A percentile compares a stretch with the other conserved stretches of the same genome.
Conservation (phyloP, 2,329 filamentous ascomycete genomes). For the Dendrostoma leiphaemia region DNA sequence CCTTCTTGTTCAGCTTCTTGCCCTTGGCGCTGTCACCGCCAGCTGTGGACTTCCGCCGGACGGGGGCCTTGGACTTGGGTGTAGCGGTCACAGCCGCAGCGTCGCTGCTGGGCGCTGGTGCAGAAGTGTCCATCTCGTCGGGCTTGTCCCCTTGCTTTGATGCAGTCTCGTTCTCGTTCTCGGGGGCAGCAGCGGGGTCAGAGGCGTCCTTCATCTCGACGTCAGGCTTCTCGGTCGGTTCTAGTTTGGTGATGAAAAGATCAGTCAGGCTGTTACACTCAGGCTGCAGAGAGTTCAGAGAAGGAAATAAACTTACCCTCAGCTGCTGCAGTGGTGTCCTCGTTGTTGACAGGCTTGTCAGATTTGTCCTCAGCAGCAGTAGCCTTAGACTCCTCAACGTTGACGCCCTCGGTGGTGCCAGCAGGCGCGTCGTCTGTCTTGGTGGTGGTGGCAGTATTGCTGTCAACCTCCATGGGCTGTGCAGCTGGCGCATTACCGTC, state of each 20-base stretch:
- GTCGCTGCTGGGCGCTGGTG: constrained; percentile 28
- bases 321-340: constrained; percentile 21
- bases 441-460: constrained; percentile 4
- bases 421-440: constrained; percentile 7
- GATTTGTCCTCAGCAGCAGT: constrained; percentile 13
- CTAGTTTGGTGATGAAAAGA: constrained; percentile 24
- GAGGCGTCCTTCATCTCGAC: constrained; percentile 73
- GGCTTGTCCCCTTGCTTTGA: constrained; percentile 33
- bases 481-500: constrained; percentile 22
- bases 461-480: constrained; percentile 5
- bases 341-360: constrained; percentile 12
- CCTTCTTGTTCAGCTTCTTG: constrained; percentile 85
- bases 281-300: neutral
- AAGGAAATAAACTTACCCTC: constrained; percentile 21
- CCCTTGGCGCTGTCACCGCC: constrained; percentile 63
- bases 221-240: constrained; percentile 34
- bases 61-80: constrained; percentile 44
- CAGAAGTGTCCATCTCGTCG: constrained; percentile 23
- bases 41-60: constrained; percentile 71
- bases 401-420: constrained; percentile 17
- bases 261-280: constrained; percentile 23
- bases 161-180: too few relatives aligned
- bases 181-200: constrained; percentile 42
- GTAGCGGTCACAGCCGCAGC: constrained; percentile 32
- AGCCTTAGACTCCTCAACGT: constrained; percentile 13